Evolutionary conservation across 73 alveolate genomes (phyloP).

Genomic region (Paramecium tetraurelia): DNA sequence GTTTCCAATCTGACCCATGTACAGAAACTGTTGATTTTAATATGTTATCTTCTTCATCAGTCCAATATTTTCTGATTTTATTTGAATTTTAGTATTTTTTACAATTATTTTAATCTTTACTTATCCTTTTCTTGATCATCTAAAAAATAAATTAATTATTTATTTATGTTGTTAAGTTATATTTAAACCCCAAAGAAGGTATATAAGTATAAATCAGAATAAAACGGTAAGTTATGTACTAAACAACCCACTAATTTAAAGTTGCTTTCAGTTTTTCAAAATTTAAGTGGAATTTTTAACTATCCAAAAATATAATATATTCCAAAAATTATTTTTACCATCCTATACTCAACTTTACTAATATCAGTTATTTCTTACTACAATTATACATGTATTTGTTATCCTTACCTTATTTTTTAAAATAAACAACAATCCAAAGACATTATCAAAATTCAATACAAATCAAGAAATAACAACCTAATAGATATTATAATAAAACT

Average conservation of each 20-base stretch:
- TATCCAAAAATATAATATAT: neutral
- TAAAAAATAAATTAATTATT: neutral
- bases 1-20: constrained; percentile 39
- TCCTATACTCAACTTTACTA: neutral
- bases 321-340: neutral
- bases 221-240: neutral
- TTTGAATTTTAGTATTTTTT: neutral
- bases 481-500: neutral
- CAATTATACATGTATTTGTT: neutral
- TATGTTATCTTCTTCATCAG: neutral
- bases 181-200: neutral
- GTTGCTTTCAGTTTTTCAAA: neutral
- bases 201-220: neutral
- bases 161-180: constrained; percentile 1
- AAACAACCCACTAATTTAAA: neutral
- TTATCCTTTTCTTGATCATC: neutral
- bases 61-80: constrained; percentile 16
- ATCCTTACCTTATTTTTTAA: too few relatives aligned
- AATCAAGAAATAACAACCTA: neutral
- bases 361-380: neutral
- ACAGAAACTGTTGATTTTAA: neutral
- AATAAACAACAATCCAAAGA: neutral
- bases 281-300: too few relatives aligned
- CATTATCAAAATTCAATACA: neutral
- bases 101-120: neutral